phyloP scores from a whole-genome alignment of 495 filamentous ascomycete species.

The Hypoxylon fuscum region DNA sequence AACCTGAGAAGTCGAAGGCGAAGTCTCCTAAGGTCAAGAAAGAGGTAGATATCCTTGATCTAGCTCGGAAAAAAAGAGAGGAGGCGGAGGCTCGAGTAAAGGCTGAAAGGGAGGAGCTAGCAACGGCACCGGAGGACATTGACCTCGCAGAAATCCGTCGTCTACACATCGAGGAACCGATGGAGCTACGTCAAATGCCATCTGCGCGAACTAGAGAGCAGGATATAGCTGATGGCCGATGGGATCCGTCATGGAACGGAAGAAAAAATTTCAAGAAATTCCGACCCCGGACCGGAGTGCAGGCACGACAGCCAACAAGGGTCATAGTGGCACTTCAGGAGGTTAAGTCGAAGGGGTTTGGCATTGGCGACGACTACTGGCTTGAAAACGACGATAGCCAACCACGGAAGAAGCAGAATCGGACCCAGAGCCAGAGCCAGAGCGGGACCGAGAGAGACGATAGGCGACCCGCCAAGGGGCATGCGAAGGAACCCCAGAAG shows the following conservation, averaged over 20 bases:
- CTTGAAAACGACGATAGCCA: conserved; percentile 57
- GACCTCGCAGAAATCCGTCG: conserved; percentile 76
- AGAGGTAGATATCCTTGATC: conserved; percentile 72
- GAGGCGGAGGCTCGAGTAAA: conserved; percentile 70
- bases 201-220: conserved; percentile 48
- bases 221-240: conserved; percentile 66
- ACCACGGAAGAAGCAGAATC: conserved; percentile 36
- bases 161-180: conserved; percentile 81
- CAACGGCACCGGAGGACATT: conserved; percentile 61
- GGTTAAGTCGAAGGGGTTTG: conserved; percentile 78
- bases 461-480: background rate
- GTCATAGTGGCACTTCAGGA: conserved; percentile 85
- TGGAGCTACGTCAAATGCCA: conserved; percentile 63
- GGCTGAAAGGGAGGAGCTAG: conserved; percentile 66
- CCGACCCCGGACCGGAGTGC: conserved; percentile 65
- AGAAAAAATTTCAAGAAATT: conserved; percentile 98
- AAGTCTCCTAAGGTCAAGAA: conserved; percentile 56
- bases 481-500: conserved; percentile 6
- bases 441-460: conserved; percentile 23
- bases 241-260: conserved; percentile 94
- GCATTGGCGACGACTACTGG: conserved; percentile 88
- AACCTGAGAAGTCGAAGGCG: conserved; percentile 16
- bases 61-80: conserved; percentile 72
- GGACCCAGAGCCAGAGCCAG: conserved; percentile 39
- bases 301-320: conserved; percentile 56